Evolutionary conservation across 345 rosid genomes (phyloP).

Genomic region (Brassica napus): DNA sequence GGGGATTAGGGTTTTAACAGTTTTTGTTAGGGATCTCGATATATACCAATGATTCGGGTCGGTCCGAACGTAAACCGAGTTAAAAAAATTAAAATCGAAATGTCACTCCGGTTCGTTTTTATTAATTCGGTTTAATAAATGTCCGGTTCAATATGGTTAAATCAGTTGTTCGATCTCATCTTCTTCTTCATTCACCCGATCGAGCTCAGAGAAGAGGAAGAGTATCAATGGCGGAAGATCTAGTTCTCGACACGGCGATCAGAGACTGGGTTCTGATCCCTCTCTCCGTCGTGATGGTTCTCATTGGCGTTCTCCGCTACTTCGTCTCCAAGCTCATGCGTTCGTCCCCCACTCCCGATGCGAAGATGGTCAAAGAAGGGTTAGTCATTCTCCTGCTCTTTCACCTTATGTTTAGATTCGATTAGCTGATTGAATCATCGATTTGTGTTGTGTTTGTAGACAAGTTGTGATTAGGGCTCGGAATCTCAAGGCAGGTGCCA

Average conservation of each 20-base stretch:
- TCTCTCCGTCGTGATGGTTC: conserved; percentile 88
- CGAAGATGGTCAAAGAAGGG: conserved; percentile 89
- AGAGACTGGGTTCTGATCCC: conserved; percentile 96
- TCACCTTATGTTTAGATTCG: background rate
- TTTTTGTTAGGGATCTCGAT: background rate
- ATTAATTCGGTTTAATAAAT: background rate
- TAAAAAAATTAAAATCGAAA: background rate
- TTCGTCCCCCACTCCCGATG: conserved; percentile 75
- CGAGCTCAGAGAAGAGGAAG: too few species aligned
- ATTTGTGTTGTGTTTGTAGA: conserved; percentile 40
- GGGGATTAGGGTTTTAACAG: background rate
- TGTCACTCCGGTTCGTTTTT: background rate
- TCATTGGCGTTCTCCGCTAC: conserved; percentile 87
- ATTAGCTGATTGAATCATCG: background rate
- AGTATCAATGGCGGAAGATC: conserved; percentile 92
- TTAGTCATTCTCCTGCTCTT: conserved; percentile 18
- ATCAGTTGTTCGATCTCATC: background rate
- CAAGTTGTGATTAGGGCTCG: conserved; percentile 87
- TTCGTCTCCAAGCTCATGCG: conserved; percentile 77
- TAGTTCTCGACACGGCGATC: conserved; percentile 93
- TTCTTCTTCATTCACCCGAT: conserved; percentile 12
- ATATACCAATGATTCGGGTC: background rate
- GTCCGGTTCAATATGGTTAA: background rate
- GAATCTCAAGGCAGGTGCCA: conserved; percentile 79
- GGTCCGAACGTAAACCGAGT: background rate